A percentile compares a stretch with the other conserved stretches of the same genome.
Conservation (phyloP, 352 stramenopile species). For the Phytophthora fragariae region DNA sequence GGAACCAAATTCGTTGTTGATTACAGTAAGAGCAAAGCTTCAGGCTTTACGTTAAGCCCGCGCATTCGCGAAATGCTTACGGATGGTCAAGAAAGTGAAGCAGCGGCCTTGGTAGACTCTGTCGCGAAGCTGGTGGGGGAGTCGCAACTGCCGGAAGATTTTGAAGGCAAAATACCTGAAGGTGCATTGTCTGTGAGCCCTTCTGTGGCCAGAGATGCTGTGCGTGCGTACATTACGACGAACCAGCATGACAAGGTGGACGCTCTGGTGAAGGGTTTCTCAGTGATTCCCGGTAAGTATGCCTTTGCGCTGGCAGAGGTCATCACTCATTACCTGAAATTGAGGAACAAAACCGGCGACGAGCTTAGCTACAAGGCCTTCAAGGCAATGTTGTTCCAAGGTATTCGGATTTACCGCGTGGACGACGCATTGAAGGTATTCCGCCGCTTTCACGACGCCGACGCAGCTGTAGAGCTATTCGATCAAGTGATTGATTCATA, state of each 20-base stretch:
- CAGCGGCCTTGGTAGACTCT: slow-evolving; percentile 52
- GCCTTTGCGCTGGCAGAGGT: slow-evolving; percentile 57
- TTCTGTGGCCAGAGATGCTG: slow-evolving; percentile 52
- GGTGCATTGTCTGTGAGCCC: slow-evolving; percentile 45
- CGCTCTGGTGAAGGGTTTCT: slow-evolving; percentile 63
- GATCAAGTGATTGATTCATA: slow-evolving; percentile 56
- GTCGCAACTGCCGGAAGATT: slow-evolving; percentile 48
- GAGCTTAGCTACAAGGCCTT: slow-evolving; percentile 58
- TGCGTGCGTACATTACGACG: slow-evolving; percentile 56
- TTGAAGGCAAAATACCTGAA: slow-evolving; percentile 36
- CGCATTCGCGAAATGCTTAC: slow-evolving; percentile 60
- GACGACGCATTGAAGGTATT: slow-evolving; percentile 55
- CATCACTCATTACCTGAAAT: slow-evolving; percentile 53
- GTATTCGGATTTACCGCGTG: slow-evolving; percentile 55
- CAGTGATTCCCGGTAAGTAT: slow-evolving; percentile 49
- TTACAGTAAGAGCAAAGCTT: slow-evolving; percentile 35
- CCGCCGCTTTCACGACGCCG: slow-evolving; percentile 56
- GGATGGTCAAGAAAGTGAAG: slow-evolving; percentile 42
- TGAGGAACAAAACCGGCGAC: slow-evolving; percentile 42
- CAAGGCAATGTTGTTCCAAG: slow-evolving; percentile 64
- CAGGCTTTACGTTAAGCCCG: slow-evolving; percentile 42
- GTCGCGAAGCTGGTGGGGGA: slow-evolving; percentile 46
- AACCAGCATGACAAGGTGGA: slow-evolving; percentile 66
- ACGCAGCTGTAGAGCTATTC: slow-evolving; percentile 47
- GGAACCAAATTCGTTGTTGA: slow-evolving; percentile 47